Evolutionary conservation across 257 asterid species (phyloP).

Genomic region (Nicotiana knightiana): DNA sequence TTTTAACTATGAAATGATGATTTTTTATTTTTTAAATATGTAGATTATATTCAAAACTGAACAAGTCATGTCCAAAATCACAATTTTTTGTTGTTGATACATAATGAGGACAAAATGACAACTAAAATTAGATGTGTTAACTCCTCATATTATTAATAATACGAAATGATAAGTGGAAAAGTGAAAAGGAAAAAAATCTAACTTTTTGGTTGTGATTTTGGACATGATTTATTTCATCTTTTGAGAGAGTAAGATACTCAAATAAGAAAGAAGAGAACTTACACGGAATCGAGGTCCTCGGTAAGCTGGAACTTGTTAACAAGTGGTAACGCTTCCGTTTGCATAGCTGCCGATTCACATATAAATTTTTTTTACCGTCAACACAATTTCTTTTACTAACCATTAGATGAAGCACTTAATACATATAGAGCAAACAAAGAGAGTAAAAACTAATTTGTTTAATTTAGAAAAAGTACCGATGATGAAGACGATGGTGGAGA

Average conservation of each 20-base stretch:
- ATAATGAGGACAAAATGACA: not conserved
- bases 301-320: slow-evolving; percentile 70
- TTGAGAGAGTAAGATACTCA: not conserved
- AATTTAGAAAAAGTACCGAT: slow-evolving; percentile 46
- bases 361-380: not conserved
- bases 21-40: not conserved
- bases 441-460: not conserved
- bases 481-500: slow-evolving; percentile 67
- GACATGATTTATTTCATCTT: not conserved
- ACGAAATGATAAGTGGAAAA: not conserved
- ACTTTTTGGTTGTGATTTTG: not conserved
- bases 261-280: slow-evolving; percentile 16
- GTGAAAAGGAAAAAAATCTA: not conserved
- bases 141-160: not conserved
- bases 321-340: slow-evolving; percentile 83
- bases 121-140: not conserved
- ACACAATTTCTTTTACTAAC: not conserved
- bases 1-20: not conserved
- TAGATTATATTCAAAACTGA: not conserved
- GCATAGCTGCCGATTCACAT: slow-evolving; percentile 58
- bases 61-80: not conserved
- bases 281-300: slow-evolving; percentile 58
- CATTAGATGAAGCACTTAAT: not conserved
- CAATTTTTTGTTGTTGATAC: not conserved
- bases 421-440: not conserved